phyloP scores from a whole-genome alignment of 2,329 filamentous ascomycete species.

The Blumeria hordei region DNA sequence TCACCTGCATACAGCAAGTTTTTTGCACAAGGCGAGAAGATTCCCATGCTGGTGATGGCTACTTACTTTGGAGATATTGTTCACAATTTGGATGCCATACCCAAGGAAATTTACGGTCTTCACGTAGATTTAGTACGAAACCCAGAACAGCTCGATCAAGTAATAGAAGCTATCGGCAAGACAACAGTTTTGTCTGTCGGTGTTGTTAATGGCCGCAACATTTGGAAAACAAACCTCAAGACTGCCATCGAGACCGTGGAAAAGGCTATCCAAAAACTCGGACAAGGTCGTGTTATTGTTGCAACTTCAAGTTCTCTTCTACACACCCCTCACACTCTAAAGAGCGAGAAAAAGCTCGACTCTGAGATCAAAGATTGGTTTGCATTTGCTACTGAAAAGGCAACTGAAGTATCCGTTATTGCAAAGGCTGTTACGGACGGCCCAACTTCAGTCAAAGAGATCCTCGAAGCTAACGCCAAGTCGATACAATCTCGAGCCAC shows the following conservation, averaged over 20 bases:
- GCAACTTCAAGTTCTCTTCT: slow-evolving; percentile 94
- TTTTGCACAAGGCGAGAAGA: slow-evolving; percentile 46
- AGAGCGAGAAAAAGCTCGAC: slow-evolving; percentile 95
- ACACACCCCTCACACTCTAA: slow-evolving; percentile 93
- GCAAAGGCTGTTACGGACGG: slow-evolving; percentile 93
- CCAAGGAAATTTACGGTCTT: slow-evolving; percentile 57
- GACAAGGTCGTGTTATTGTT: slow-evolving; percentile 92
- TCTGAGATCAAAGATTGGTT: slow-evolving; percentile 92
- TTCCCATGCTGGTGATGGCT: slow-evolving; percentile 72
- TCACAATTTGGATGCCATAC: slow-evolving; percentile 87
- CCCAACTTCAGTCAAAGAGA: slow-evolving; percentile 59
- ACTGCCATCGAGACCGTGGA: slow-evolving; percentile 77
- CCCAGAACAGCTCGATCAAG: slow-evolving; percentile 84
- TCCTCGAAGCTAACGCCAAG: slow-evolving; percentile 93
- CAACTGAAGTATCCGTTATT: slow-evolving; percentile 68
- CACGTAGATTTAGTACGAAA: slow-evolving; percentile 95
- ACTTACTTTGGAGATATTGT: slow-evolving; percentile 99
- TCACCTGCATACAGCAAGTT: slow-evolving; percentile 93
- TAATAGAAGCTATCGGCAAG: slow-evolving; percentile 59
- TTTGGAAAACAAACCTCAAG: slow-evolving; percentile 99
- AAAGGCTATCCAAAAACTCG: slow-evolving; percentile 78
- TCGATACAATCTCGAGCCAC: slow-evolving; percentile 75
- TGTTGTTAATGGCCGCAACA: slow-evolving; percentile 97
- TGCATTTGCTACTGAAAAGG: slow-evolving; percentile 93
- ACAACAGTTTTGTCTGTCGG: slow-evolving; percentile 82